Conservation (phyloP, 495 filamentous ascomycete genomes). For the Penicillium maclennaniae region DNA sequence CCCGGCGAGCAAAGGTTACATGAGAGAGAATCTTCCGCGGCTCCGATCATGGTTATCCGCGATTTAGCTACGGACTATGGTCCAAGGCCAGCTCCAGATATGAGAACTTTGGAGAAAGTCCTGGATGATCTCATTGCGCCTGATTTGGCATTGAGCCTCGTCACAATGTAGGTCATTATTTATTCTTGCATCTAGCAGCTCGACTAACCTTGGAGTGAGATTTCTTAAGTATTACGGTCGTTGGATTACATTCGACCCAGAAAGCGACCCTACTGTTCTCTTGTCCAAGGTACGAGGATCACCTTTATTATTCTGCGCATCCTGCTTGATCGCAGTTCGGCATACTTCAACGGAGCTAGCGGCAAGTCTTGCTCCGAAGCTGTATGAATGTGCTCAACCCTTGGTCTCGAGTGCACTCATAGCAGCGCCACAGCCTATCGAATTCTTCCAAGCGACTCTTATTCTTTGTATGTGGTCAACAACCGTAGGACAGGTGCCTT, state of each 20-base stretch:
- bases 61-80: conserved; percentile 34
- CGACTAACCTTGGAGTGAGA: neutral
- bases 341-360: conserved; percentile 40
- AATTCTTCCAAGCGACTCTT: conserved; percentile 44
- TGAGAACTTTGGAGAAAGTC: conserved; percentile 4
- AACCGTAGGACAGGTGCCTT: conserved; percentile 43
- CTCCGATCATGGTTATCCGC: conserved; percentile 34
- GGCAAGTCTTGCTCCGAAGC: conserved; percentile 30
- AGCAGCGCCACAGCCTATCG: conserved; percentile 34
- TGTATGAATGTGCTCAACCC: conserved; percentile 37
- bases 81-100: conserved; percentile 22
- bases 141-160: conserved; percentile 18
- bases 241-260: conserved; percentile 38
- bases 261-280: conserved; percentile 20
- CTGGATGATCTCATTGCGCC: conserved; percentile 24
- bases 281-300: conserved; percentile 31
- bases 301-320: conserved; percentile 38
- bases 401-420: conserved; percentile 34
- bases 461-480: conserved; percentile 47
- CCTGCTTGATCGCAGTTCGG: conserved; percentile 43
- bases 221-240: conserved; percentile 37
- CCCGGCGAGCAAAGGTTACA: conserved; percentile 11
- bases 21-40: conserved; percentile 22
- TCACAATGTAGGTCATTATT: conserved; percentile 20
- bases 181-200: no score